A percentile compares a stretch with the other conserved stretches of the same genome.
Conservation (phyloP, 495 filamentous ascomycete species). For the Thozetella sp. region DNA sequence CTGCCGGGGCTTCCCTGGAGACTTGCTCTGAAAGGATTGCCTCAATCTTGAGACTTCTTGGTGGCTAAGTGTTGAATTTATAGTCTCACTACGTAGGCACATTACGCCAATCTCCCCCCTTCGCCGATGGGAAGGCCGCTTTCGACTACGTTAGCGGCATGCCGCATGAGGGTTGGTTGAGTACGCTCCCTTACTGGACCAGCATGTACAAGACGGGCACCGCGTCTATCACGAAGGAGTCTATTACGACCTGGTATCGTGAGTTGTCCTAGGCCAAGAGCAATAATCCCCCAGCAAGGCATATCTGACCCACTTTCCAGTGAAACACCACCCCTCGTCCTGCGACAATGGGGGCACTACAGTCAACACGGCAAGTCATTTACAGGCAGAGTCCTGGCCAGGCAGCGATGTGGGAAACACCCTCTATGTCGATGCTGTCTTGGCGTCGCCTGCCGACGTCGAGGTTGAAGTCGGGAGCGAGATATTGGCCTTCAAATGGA, state of each 20-base stretch:
- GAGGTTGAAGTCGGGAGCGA: conserved; percentile 14
- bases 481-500: neutral
- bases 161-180: conserved; percentile 35
- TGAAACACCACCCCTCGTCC: conserved; percentile 16
- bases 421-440: conserved; percentile 21
- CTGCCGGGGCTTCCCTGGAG: too few species aligned
- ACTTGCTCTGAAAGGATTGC: too few species aligned
- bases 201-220: conserved; percentile 54
- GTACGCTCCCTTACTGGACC: conserved; percentile 60
- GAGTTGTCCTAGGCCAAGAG: too few species aligned
- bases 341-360: conserved; percentile 18
- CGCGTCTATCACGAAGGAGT: conserved; percentile 4
- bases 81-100: neutral
- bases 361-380: conserved; percentile 12
- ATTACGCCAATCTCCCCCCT: neutral
- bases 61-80: too few species aligned
- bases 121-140: conserved; percentile 10
- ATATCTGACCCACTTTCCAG: too few species aligned
- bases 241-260: conserved; percentile 1
- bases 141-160: conserved; percentile 41
- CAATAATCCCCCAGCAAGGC: too few species aligned
- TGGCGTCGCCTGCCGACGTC: conserved; percentile 13
- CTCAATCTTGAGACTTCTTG: too few species aligned
- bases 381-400: conserved; percentile 11
- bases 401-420: conserved; percentile 16